A percentile compares a stretch with the other conserved stretches of the same genome.
Evolutionary conservation across 345 rosid genomes (phyloP).

Genomic region (Orychophragmus violaceus): DNA sequence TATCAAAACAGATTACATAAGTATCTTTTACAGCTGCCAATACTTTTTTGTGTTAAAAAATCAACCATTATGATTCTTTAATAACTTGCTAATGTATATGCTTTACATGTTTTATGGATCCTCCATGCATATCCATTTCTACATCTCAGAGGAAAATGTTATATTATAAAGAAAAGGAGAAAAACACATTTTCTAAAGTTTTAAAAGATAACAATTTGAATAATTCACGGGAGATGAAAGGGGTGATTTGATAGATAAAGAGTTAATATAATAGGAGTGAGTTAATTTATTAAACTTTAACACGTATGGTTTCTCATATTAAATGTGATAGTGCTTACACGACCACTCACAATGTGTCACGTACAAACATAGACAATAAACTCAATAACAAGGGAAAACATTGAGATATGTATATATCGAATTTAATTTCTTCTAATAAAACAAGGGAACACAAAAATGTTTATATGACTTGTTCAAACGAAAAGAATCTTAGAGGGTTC

Average conservation of each 20-base stretch:
- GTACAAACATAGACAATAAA: constrained; percentile 15
- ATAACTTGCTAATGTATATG: neutral
- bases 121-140: constrained; percentile 3
- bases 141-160: neutral
- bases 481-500: too few species aligned
- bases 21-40: neutral
- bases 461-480: too few species aligned
- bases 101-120: neutral
- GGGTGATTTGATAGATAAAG: constrained; percentile 20
- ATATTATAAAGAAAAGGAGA: neutral
- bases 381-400: neutral
- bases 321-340: constrained; percentile 27
- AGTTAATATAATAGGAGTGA: constrained; percentile 7
- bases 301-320: constrained; percentile 27
- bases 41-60: neutral
- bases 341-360: constrained; percentile 25
- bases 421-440: neutral
- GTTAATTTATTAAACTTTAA: constrained; percentile 8
- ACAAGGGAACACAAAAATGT: neutral
- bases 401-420: neutral
- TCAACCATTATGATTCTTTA: neutral
- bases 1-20: neutral
- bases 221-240: constrained; percentile 22
- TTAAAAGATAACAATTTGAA: constrained; percentile 7
- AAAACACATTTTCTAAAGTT: neutral